These are phyloP conservation scores for Ganoderma leucocontextum DNA, from an alignment of 1,284 basidiomycete genomes.

Conservation along the genomic window DNA sequence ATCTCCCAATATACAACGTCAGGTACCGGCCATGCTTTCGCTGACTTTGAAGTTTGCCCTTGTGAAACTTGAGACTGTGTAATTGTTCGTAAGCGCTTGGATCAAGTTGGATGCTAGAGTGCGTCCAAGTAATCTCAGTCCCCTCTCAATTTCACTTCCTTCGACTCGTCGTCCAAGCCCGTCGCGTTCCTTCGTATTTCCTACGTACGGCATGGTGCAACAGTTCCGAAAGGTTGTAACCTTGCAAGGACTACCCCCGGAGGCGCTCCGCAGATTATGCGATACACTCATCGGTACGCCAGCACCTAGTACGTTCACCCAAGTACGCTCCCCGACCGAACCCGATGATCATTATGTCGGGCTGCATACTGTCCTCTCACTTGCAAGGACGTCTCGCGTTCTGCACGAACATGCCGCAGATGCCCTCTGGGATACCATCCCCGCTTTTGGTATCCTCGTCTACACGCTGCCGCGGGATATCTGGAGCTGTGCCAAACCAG, in stretches of 20 bases:
- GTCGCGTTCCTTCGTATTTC: not conserved
- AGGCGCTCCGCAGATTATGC: not conserved
- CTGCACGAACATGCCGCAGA: constrained; percentile 21
- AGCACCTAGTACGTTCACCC: not conserved
- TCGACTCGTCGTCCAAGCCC: not conserved
- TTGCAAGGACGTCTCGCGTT: constrained; percentile 16
- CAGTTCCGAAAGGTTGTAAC: not conserved
- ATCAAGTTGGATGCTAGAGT: not conserved
- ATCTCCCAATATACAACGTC: not conserved
- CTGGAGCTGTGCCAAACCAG: not conserved
- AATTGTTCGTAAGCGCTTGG: constrained; percentile 1
- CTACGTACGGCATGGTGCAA: not conserved
- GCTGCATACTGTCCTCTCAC: constrained; percentile 11
- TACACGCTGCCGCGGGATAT: constrained; percentile 15
- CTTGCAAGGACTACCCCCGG: not conserved
- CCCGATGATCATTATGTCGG: not conserved
- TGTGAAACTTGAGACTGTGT: not conserved
- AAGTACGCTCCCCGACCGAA: not conserved
- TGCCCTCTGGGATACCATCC: constrained; percentile 19
- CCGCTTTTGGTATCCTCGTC: constrained; percentile 10
- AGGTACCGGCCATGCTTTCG: not conserved
- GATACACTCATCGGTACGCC: not conserved
- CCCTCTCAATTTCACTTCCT: not conserved
- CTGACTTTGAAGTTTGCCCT: not conserved
- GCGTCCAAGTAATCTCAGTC: not conserved